These are phyloP conservation scores for Skeletonema costatum DNA, from an alignment of 108 stramenopile genomes.

Conservation along the genomic window DNA sequence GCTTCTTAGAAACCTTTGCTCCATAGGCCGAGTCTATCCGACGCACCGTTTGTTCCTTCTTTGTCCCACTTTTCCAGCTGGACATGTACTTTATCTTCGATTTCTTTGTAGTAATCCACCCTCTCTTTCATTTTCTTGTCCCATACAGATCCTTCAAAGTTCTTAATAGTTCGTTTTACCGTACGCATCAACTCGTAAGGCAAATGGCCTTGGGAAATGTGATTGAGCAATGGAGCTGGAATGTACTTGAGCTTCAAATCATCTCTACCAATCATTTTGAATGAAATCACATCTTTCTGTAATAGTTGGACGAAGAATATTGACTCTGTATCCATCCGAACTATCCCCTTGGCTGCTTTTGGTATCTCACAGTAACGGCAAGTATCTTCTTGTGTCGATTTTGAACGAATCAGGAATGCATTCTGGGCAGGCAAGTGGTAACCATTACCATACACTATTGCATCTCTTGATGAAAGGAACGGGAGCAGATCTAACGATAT, in stretches of 20 bases:
- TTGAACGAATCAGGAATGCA: conserved; percentile 31
- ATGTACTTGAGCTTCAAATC: conserved; percentile 13
- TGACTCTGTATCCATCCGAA: conserved; percentile 19
- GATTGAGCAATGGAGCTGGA: conserved; percentile 17
- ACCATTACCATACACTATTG: conserved; percentile 23
- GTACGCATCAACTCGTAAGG: conserved; percentile 19
- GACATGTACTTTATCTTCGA: conserved; percentile 22
- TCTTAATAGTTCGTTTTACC: neutral
- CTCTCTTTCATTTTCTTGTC: conserved; percentile 32
- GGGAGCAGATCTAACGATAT: conserved; percentile 7
- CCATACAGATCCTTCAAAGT: conserved; percentile 28
- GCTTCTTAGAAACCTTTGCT: neutral
- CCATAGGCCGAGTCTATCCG: neutral
- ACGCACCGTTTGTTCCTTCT: neutral
- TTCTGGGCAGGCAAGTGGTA: conserved; percentile 29
- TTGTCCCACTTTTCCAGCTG: conserved; percentile 21
- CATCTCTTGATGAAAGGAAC: conserved; percentile 19
- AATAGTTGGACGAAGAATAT: conserved; percentile 21
- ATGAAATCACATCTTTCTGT: conserved; percentile 17
- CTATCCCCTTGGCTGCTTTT: conserved; percentile 7
- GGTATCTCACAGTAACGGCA: conserved; percentile 27
- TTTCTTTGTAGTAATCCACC: conserved; percentile 27
- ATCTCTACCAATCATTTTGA: conserved; percentile 27
- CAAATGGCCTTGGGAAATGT: conserved; percentile 28
- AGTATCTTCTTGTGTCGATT: conserved; percentile 12